Base-by-base conservation (phyloP, 2,329 filamentous ascomycete species). In the Cladophialophora bantiana region DNA sequence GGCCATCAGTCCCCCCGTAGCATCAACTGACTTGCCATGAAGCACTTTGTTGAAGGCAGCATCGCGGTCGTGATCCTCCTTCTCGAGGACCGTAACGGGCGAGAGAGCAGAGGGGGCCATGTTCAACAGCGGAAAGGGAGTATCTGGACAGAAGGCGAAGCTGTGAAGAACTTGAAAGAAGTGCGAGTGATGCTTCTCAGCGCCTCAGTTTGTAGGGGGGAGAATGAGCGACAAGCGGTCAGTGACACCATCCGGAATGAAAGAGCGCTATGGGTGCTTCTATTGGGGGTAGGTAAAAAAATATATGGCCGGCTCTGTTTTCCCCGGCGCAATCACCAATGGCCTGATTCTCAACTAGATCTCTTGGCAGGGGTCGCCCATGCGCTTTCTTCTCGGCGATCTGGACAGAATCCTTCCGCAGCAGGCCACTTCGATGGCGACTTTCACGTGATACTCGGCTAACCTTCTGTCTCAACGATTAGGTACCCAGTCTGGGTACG, bases 11-110 rank as follows among this genome's bases (percentile, higher is more conserved):
- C 92, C 92, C 76, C 90, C 91, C 64, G 84, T 81, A 53, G 88
- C 87, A 76, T 89, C 80, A 58, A 92, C 84, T 62, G 92, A 93
- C 70, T 86, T 83, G 73, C 86, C 92, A 81, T 97, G 94, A 84
- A 97, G 85, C 72, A 88, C 92, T 83, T 93, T 91, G 85, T 92
- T 94, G 86, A 97, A 97, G 73, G 87, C 90, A 71, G 92, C 92
- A 90, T 97, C 93, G 74, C 93, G 92, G 76, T 82, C 78, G 79
- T 94, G 90, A 78, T 97, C 88, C 82, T 97, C 92, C 76, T 84
- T 82, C 85, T 96, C 93, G 78, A 97, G 90, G 59, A 31, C 38
- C 4, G 59, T 13, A 15, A 36, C 58, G 10, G 71, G 63, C 68
- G 78, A 77, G 71, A 78, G 73, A 59, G 71, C 70, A 35, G 68